Base-by-base conservation (phyloP, 129 eudicot genomes). In the Lactuca saligna region DNA sequence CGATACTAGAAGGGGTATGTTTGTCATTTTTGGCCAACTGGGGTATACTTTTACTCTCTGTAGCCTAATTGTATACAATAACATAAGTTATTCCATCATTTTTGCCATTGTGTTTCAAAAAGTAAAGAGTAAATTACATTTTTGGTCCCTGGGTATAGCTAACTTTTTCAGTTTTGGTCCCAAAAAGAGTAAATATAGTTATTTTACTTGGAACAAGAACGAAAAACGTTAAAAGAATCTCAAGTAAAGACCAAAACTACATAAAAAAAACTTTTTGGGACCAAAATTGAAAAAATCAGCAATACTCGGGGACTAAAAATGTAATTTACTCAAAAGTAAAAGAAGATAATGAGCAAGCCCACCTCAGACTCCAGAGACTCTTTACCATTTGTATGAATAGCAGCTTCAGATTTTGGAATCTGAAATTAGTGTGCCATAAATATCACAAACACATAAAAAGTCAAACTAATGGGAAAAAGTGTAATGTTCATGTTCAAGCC, bases 311-410 rank as follows among this genome's bases (percentile, higher is more conserved):
- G 29, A 25, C 29, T 25, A 25, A 25, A 25, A 25, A 25, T 25
- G 29, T 25, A 25, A 25, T 25, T 25, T 25, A 25, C 29, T 25
- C 29, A 63, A 9, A 8, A 51, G 29, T 29, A 49, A n/a, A 37
- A 68, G 35, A 68, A 0, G 25, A 54, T 41, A 54, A 72, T 50
- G 44, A 80, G 39, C 41, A 60, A 25, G 51, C 69, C 65, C 70
- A 82, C 91, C 86, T 86, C 86, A 68, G 57, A 71, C 68, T 69
- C 83, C 80, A 44, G 74, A 49, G 82, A 74, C 63, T 79, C 89
- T 71, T 31, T 73, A 20, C 74, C 38, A 65, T 68, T 71, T 44
- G 68, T 67, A 68, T 82, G 79, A 63, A 68, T 49, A 51, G 71
- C 83, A 76, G 63, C 70, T 70, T 82, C 91, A 54, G 61, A 51